Conservation (phyloP, 148 eudicot genomes). For the Nyssa sinensis region DNA sequence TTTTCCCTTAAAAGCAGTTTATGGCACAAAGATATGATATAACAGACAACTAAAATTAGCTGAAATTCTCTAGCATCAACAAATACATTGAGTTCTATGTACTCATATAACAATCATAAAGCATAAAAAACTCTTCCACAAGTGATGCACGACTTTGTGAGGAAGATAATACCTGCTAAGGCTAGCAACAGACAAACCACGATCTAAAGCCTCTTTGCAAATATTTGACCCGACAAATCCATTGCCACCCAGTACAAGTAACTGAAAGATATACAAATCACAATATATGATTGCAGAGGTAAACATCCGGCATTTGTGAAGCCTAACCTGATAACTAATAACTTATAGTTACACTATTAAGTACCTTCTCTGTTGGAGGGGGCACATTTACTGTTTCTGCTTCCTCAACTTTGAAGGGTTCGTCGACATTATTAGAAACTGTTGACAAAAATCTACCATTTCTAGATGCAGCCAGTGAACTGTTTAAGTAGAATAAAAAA, state of each 20-base stretch:
- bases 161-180: constrained; percentile 64
- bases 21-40: neutral
- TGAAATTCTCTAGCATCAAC: too few relatives aligned
- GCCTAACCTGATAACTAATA: neutral
- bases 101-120: neutral
- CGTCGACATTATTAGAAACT: constrained; percentile 40
- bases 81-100: neutral
- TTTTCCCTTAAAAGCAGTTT: neutral
- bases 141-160: neutral
- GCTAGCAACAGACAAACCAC: constrained; percentile 68
- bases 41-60: neutral
- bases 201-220: constrained; percentile 67
- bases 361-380: constrained; percentile 69
- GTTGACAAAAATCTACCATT: constrained; percentile 52
- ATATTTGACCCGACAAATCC: constrained; percentile 88
- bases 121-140: neutral
- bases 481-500: constrained; percentile 13
- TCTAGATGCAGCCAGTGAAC: constrained; percentile 33
- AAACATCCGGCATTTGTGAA: neutral
- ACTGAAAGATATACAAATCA: constrained; percentile 33
- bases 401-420: constrained; percentile 59
- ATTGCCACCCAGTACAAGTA: constrained; percentile 82
- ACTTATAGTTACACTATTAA: neutral
- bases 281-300: neutral
- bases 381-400: constrained; percentile 62